Base-by-base conservation (phyloP, 768 basidiomycete genomes). In the Boletus huronensis region DNA sequence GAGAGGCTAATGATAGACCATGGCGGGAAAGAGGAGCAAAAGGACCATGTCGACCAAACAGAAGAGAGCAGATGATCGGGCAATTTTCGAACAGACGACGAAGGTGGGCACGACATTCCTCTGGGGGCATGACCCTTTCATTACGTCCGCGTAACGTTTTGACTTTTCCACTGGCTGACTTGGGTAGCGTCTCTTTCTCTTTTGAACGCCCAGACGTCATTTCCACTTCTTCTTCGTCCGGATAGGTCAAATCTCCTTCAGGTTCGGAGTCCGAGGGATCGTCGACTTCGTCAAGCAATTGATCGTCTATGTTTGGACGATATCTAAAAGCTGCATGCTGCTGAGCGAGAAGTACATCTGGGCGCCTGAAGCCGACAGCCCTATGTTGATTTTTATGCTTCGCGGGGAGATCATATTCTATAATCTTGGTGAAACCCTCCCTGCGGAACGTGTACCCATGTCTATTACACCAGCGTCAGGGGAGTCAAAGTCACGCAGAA, bases 91-190 rank as follows among this genome's bases (percentile, higher is more conserved):
- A 98, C 34, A 99, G 79, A 38, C 85, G 81, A 41, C 94, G 88
- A 39, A 99, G 80, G 71, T 98, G 97, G 14, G 91, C 92, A 47
- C 95, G 88, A 63, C 92, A 94, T 74, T 99, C 97, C 64, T 90
- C 90, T 19, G 95, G 84, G 6, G 92, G 78, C 65, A 99, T 76
- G 36, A 98, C 87, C 41, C 96, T 87, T 74, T 98, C 97, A 62
- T 90, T 89, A 38, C 92, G 81, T 13, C 93, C 92, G 40, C 90
- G 82, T 25, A 72, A 67, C 6, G 85, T 84, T 71, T 95, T 95
- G 55, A 86, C 69, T 63, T 80, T 84, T 21, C 90, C 93, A 62
- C 84, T 90, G 3, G 84, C 88, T 17, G 90, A 83, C 67, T 80
- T 81, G 3, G 88, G 87, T 40, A 84, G 74, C n/a, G 70, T 49